phyloP scores from a whole-genome alignment of 164 flowering plant species.

The Vitis cinerea region DNA sequence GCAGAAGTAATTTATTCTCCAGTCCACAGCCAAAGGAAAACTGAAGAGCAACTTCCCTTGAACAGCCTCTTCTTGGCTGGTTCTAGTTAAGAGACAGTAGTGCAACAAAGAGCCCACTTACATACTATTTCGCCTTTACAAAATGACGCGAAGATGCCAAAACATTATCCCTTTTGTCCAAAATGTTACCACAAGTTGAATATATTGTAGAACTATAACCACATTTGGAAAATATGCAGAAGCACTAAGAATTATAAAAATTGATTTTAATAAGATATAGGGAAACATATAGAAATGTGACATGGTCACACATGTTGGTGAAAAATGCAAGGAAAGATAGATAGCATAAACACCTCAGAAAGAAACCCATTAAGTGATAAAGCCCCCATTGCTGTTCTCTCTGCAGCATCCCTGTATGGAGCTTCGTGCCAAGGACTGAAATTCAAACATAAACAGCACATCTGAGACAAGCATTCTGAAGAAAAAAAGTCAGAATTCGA shows the following conservation, averaged over 20 bases:
- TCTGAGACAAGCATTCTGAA: not conserved
- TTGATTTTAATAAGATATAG: not conserved
- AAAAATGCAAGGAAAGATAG: not conserved
- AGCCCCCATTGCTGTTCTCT: conserved; percentile 77
- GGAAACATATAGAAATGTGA: conserved; percentile 1
- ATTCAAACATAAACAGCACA: conserved; percentile 1
- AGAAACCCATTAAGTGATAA: conserved; percentile 80
- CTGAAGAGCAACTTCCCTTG: not conserved
- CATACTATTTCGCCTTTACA: not conserved
- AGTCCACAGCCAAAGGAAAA: not conserved
- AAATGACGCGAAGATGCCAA: not conserved
- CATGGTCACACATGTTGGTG: not conserved
- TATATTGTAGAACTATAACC: not conserved
- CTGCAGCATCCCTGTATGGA: conserved; percentile 76
- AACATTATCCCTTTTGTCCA: no score
- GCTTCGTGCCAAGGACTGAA: conserved; percentile 84
- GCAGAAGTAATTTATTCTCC: not conserved
- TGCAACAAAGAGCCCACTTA: not conserved
- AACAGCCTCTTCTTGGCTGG: not conserved
- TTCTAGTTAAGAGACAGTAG: not conserved
- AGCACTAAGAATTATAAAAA: not conserved
- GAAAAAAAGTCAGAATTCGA: not conserved
- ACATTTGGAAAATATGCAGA: conserved; percentile 1
- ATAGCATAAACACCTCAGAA: conserved; percentile 53
- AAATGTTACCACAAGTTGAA: not conserved